These are phyloP conservation scores for Camellia sinensis DNA, from an alignment of 148 eudicot genomes.

Conservation along the genomic window DNA sequence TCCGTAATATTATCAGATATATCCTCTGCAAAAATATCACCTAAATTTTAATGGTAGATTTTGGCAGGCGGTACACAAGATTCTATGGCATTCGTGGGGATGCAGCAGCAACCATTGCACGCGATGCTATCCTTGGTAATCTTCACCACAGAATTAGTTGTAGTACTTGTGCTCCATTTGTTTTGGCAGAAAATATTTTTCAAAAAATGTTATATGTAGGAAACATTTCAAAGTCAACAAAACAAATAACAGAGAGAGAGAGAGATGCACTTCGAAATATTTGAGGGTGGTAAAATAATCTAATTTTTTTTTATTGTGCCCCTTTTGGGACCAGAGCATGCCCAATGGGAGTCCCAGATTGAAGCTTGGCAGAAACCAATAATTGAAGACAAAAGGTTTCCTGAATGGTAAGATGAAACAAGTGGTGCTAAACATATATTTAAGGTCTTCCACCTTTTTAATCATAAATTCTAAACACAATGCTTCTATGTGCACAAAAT, in stretches of 20 bases:
- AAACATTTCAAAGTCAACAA: neutral
- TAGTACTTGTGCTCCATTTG: no score
- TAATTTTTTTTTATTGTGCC: neutral
- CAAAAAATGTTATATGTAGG: neutral
- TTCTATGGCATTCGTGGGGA: slow-evolving; percentile 72
- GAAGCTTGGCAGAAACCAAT: slow-evolving; percentile 92
- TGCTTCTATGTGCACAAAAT: no score
- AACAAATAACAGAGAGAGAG: neutral
- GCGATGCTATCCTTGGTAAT: slow-evolving; percentile 78
- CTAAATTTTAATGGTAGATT: neutral
- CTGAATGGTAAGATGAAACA: slow-evolving; percentile 64
- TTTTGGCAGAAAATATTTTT: no score
- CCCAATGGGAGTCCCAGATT: slow-evolving; percentile 72
- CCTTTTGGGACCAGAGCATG: slow-evolving; percentile 17
- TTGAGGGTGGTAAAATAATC: neutral
- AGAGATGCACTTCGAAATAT: neutral
- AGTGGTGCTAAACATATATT: neutral
- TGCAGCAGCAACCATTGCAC: slow-evolving; percentile 77
- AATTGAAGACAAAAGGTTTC: slow-evolving; percentile 77
- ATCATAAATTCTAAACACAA: neutral
- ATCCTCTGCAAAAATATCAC: neutral
- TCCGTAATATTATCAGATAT: neutral
- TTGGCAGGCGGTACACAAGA: slow-evolving; percentile 82
- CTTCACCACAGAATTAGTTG: neutral
- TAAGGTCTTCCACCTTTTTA: neutral